Evolutionary conservation across 176 grass and related monocot genomes (phyloP), one percentile per base, ranked within the genome.

Genomic region (Carex myosuroides): DNA sequence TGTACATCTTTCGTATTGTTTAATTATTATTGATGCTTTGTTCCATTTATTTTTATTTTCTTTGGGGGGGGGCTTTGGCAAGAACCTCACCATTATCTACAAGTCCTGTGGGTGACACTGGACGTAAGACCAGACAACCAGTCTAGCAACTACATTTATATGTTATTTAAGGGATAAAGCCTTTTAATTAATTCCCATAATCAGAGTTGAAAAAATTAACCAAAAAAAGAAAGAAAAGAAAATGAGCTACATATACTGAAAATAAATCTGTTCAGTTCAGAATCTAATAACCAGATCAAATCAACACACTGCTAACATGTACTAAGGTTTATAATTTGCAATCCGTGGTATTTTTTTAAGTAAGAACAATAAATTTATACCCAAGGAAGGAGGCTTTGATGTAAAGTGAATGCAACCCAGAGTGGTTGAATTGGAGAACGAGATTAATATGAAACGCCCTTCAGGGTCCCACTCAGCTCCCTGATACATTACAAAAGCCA

Each of bases 381-480:
- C 92, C 85, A 98, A 79, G 50, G 92, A 90, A 89, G 92, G 95
- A 79, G 95, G 89, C 82, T 85, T 94, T 76, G 95, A 90, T 87
- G 92, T 84, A 84, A 98, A 93, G 79, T 98, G 92, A 90, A 98
- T 64, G 87, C 92, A 94, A 83, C 89, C 95, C 53, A 98, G 78
- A 79, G 89, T 98, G 10, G 85, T 90, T 13, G 95, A 98, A 56
- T 91, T 87, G 79, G 92, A 94, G 86, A 98, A 98, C 20, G 92
- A 93, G 60, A 98, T 86, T 53, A 98, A 70, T 77, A 89, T 90
- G 77, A 86, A 84, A 85, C 37, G 92, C 5, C 92, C 95, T 90
- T 98, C 91, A 63, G 95, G 95, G 35, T 95, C 92, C 95, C 95
- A 98, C 72, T 89, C 89, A 58, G 85, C 91, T 75, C 92, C 95